Evolutionary conservation across 2,329 filamentous ascomycete genomes (phyloP).

Genomic region (Didymella exigua): DNA sequence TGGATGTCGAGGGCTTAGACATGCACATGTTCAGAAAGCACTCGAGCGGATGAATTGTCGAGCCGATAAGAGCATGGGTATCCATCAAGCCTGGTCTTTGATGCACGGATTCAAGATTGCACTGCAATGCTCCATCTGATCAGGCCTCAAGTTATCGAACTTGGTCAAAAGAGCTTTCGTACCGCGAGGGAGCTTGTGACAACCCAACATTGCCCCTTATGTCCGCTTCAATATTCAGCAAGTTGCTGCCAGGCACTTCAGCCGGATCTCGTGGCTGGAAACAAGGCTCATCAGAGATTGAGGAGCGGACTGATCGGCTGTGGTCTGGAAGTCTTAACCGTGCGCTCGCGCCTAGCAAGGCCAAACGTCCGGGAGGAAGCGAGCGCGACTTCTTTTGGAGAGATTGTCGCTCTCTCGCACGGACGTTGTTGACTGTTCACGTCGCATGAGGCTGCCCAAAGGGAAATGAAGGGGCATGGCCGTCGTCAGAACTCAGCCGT

Average conservation of each 20-base stretch:
- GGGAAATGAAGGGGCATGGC: constrained; percentile 49
- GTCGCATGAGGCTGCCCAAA: constrained; percentile 36
- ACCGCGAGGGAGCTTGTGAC: neutral
- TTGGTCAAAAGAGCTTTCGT: neutral
- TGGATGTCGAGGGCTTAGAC: neutral
- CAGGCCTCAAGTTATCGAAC: neutral
- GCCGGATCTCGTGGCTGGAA: constrained; percentile 32
- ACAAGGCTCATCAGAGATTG: constrained; percentile 20
- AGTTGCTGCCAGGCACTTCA: constrained; percentile 21
- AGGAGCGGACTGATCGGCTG: constrained; percentile 23
- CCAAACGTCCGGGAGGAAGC: constrained; percentile 50
- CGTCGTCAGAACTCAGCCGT: constrained; percentile 41
- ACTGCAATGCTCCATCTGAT: neutral
- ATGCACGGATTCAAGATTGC: neutral
- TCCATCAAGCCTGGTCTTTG: neutral
- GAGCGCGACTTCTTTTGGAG: constrained; percentile 36
- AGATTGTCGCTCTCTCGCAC: constrained; percentile 46
- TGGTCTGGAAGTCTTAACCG: constrained; percentile 32
- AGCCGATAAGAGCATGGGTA: neutral
- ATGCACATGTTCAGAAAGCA: neutral
- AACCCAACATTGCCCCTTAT: neutral
- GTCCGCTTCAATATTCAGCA: constrained; percentile 17
- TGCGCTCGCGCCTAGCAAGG: constrained; percentile 43
- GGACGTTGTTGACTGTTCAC: constrained; percentile 35
- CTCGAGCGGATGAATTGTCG: neutral